Evolutionary conservation across 2,329 filamentous ascomycete genomes (phyloP), one percentile per base, ranked within the genome.

Genomic region (Ascochyta koolunga): DNA sequence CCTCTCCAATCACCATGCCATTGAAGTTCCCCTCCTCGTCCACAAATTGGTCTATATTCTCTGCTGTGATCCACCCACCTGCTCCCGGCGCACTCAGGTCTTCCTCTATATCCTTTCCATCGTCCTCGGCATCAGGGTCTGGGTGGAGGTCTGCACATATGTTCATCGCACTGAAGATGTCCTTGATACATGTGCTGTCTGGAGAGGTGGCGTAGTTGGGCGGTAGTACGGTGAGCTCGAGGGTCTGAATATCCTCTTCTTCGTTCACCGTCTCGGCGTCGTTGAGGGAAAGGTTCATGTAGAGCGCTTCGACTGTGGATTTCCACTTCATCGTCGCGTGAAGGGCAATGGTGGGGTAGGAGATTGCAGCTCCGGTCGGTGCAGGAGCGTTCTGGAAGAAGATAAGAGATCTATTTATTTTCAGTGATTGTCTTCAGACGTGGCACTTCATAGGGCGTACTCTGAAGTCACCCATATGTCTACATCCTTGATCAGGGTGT

Each of bases 21-120:
- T 60, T 65, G 22, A 76, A 76, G 39, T 76, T 76, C 1, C 74
- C 75, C 27, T 76, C 62, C 40, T 72, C 74, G 52, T 77, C 73
- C 39, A 73, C 43, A 69, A 86, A 96, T 63, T 96, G 85, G 60
- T 89, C 81, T 71, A 96, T 87, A 66, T 97, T 98, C 51, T 96
- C 93, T 8, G 90, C 89, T 15, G 93, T 98, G 69, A 98, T 92
- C 90, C 90, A 93, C 0, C 89, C 89, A 0, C 84, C 85, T 43
- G 89, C 90, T 1, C 89, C 89, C 0, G 89, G 88, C 73, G 89
- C 84, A 0, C 86, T 85, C 2, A 67, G 69, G n/a, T 74, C 78
- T 0, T 67, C 72, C 11, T 75, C 77, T 69, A 80, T 33, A 19
- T 60, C 58, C 0, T 82, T 83, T 0, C 84, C 84, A 0, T 71